These are phyloP conservation scores for Penicillium roqueforti DNA, from an alignment of 495 filamentous ascomycete genomes.

Conservation along the genomic window DNA sequence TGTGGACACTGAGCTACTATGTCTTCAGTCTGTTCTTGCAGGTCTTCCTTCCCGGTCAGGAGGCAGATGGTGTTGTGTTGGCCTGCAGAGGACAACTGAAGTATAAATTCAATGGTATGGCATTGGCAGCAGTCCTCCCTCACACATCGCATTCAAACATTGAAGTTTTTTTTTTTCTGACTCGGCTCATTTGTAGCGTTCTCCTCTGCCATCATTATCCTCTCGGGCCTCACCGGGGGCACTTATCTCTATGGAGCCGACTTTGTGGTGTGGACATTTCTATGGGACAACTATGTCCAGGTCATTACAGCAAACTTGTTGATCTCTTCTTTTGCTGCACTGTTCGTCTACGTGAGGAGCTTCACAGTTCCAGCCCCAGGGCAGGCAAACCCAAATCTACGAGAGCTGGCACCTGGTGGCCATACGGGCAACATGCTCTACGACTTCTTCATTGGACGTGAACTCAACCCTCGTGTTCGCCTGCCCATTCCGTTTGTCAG, in stretches of 20 bases:
- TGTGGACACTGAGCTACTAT: constrained; percentile 74
- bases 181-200: constrained; percentile 54
- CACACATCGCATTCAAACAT: not conserved
- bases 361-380: constrained; percentile 70
- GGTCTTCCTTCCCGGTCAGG: constrained; percentile 71
- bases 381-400: constrained; percentile 55
- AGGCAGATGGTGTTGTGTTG: constrained; percentile 65
- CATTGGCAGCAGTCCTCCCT: not conserved
- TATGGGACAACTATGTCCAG: constrained; percentile 84
- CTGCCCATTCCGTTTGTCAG: constrained; percentile 66
- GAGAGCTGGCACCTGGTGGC: constrained; percentile 77
- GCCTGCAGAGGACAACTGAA: constrained; percentile 68
- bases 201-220: constrained; percentile 63
- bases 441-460: constrained; percentile 96
- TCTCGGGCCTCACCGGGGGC: constrained; percentile 63
- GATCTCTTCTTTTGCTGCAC: constrained; percentile 62
- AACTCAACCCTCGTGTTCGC: constrained; percentile 85
- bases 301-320: constrained; percentile 79
- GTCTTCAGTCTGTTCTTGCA: constrained; percentile 70
- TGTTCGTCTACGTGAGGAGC: constrained; percentile 73
- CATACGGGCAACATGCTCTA: constrained; percentile 83
- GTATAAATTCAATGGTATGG: constrained; percentile 84
- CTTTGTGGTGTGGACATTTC: constrained; percentile 86
- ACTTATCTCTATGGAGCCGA: constrained; percentile 73
- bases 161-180: constrained; percentile 4